Base-by-base conservation (phyloP, 2,329 filamentous ascomycete species). In the Trichoderma oligosporum region DNA sequence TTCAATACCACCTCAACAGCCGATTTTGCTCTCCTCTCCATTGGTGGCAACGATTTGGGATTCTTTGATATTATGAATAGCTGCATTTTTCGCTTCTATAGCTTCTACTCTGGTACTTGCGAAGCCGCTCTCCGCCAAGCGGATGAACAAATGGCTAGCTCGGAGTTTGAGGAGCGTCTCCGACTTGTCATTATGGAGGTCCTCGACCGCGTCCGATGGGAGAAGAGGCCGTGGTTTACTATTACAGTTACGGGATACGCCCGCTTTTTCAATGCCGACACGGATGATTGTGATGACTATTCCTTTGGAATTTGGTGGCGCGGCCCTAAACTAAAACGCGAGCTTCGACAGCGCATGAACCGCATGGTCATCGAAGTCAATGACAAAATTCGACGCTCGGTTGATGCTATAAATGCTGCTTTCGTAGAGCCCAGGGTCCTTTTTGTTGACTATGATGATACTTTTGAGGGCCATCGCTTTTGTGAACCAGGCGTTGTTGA, bases 41-140 rank as follows among this genome's bases (percentile, higher is more conserved):
- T 78, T 29, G 76, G 76, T 45, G 76, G 76, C 14, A 79, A 78
- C 64, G 77, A 79, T 61, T 69, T 79, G 7, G 76, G 75, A 60
- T 79, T 78, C 68, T 79, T 77, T 60, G 72, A 75, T 35, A 74
- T 79, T 18, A 76, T 79, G 65, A 78, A 79, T 62, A 75, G 75
- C 22, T 79, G 77, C 62, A 73, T 79, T 14, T 78, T 79, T 61
- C 71, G 75, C 29, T 78, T 78, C 63, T 78, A 79, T 63, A 74
- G 73, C 62, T 75, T 76, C 65, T 77, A 76, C 66, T 76, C 73
- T 14, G 75, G 75, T 4, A 76, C 76, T 1, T 79, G 76, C 64
- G 71, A 73, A 51, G 58, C 70, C 3, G 74, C 75, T 1, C 69
- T 78, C 1, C 64, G 61, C 7, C 67, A 66, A 6, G 68, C 74